Conservation (phyloP, 129 eudicot genomes). For the Ambrosia artemisiifolia region DNA sequence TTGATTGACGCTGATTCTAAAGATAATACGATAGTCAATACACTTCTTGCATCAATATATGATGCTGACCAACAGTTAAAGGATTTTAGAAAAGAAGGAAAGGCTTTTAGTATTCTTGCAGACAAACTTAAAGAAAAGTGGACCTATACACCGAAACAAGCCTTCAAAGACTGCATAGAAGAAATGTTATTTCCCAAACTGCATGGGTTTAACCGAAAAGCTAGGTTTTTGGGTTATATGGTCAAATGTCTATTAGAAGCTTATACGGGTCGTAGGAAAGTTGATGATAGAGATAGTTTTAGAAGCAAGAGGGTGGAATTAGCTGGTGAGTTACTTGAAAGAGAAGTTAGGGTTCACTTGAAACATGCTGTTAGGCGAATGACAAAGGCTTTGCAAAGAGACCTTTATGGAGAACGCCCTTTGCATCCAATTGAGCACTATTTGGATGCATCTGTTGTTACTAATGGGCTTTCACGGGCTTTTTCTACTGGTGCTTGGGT, state of each 20-base stretch:
- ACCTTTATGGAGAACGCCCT: constrained; percentile 61
- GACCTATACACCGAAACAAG: constrained; percentile 49
- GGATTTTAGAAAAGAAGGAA: constrained; percentile 53
- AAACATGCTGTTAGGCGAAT: constrained; percentile 79
- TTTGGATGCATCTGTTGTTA: constrained; percentile 78
- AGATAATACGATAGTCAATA: constrained; percentile 55
- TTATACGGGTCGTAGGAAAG: constrained; percentile 66
- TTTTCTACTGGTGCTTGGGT: constrained; percentile 92
- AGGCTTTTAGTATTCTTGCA: constrained; percentile 37
- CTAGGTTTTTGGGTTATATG: constrained; percentile 79
- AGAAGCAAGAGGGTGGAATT: constrained; percentile 83
- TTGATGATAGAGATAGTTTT: constrained; percentile 81
- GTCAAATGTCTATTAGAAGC: constrained; percentile 74
- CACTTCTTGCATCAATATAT: constrained; percentile 66
- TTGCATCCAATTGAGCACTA: constrained; percentile 62
- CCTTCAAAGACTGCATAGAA: constrained; percentile 36
- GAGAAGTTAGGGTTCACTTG: constrained; percentile 69
- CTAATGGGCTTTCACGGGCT: constrained; percentile 89
- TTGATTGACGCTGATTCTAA: constrained; percentile 50
- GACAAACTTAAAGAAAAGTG: constrained; percentile 36
- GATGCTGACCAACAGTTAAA: constrained; percentile 70
- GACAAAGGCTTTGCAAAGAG: constrained; percentile 79
- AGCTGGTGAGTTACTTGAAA: constrained; percentile 84
- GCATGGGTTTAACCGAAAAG: constrained; percentile 49
- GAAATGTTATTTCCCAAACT: constrained; percentile 62